These are phyloP conservation scores for peach (Prunus persica) DNA, from an alignment of 306 rosid species.

Conservation along the genomic window Prunus_persica_NCBIv2 NC_034009.1:44244001-44244500, in stretches of 20 bases:
- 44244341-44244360: constrained; percentile 53
- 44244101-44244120: constrained; percentile 94
- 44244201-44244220: constrained; percentile 60
- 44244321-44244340: constrained; percentile 44
- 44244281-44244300: constrained; percentile 57
- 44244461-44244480: neutral
- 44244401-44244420: constrained; percentile 88
- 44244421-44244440: constrained; percentile 11
- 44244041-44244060: constrained; percentile 96
- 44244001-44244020: constrained; percentile 54
- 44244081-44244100: constrained; percentile 99
- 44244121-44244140: constrained; percentile 89
- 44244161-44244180: constrained; percentile 92
- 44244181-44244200: constrained; percentile 73
- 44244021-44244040: constrained; percentile 58
- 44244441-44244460: constrained; percentile 1
- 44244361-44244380: constrained; percentile 41
- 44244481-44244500: constrained; percentile 10
- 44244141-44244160: constrained; percentile 95
- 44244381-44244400: constrained; percentile 76
- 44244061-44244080: constrained; percentile 92
- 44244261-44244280: constrained; percentile 47
- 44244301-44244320: constrained; percentile 43
- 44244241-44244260: constrained; percentile 46
- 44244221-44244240: constrained; percentile 48